Conservation (phyloP, 495 filamentous ascomycete genomes). For the Rostrohypoxylon terebratum region DNA sequence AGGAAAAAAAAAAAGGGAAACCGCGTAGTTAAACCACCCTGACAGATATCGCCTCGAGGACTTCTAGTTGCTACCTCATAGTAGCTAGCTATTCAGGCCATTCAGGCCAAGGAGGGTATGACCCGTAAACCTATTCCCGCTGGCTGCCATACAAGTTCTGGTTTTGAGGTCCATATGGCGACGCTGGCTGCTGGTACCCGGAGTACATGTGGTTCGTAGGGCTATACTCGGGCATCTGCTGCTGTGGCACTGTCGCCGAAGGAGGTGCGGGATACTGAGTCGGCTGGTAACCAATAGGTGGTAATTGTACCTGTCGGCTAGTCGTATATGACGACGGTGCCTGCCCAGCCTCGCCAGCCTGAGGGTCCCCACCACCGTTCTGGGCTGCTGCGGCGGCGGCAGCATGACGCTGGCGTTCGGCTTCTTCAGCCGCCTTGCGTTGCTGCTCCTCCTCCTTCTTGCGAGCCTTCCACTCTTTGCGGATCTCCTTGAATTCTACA, state of each 20-base stretch:
- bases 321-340: slow-evolving; percentile 70
- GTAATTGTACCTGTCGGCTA: slow-evolving; percentile 74
- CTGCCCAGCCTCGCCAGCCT: slow-evolving; percentile 61
- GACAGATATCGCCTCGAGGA: slow-evolving; percentile 1
- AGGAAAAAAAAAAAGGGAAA: slow-evolving; percentile 2
- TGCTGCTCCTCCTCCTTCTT: slow-evolving; percentile 97
- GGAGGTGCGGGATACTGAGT: slow-evolving; percentile 75
- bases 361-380: slow-evolving; percentile 49
- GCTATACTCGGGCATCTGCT: slow-evolving; percentile 72
- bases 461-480: slow-evolving; percentile 98
- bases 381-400: slow-evolving; percentile 65
- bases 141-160: slow-evolving; percentile 76
- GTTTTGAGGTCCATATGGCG: slow-evolving; percentile 77
- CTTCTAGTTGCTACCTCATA: slow-evolving; percentile 6
- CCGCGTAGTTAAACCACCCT: slow-evolving; percentile 13
- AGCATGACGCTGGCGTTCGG: slow-evolving; percentile 74
- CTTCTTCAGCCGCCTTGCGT: slow-evolving; percentile 92
- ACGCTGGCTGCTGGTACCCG: slow-evolving; percentile 73
- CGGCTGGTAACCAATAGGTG: slow-evolving; percentile 85
- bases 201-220: slow-evolving; percentile 60
- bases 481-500: slow-evolving; percentile 98
- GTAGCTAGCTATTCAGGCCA: not conserved
- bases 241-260: slow-evolving; percentile 68
- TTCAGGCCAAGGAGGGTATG: not conserved
- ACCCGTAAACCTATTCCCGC: slow-evolving; percentile 66